phyloP scores from a whole-genome alignment of 108 stramenopile species.

The Skeletonema costatum region DNA sequence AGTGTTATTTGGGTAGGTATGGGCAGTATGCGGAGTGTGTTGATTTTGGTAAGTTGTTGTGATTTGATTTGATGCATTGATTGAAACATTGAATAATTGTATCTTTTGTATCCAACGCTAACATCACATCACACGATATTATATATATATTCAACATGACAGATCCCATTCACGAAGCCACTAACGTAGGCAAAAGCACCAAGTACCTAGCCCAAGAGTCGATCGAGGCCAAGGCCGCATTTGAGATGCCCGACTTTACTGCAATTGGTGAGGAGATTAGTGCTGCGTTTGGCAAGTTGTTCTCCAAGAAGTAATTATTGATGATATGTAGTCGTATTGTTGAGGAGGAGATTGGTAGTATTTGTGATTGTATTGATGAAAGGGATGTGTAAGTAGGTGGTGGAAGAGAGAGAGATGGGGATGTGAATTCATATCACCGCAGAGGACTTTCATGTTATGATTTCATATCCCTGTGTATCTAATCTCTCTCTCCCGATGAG shows the following conservation, averaged over 20 bases:
- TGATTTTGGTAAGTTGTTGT: conserved; percentile 18
- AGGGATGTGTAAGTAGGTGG: neutral
- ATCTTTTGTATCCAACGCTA: neutral
- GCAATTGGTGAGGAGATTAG: conserved; percentile 10
- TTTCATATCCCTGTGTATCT: too few relatives aligned
- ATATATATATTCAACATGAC: neutral
- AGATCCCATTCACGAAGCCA: conserved; percentile 18
- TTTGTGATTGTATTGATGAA: neutral
- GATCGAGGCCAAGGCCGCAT: neutral
- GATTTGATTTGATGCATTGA: neutral
- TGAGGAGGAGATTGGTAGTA: too few relatives aligned
- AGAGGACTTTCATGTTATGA: too few relatives aligned
- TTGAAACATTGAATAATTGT: too few relatives aligned
- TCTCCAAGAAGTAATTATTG: conserved; percentile 2
- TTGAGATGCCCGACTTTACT: conserved; percentile 18
- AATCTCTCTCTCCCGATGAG: too few relatives aligned
- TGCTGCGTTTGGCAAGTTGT: neutral
- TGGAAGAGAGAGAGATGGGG: neutral
- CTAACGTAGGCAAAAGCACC: neutral
- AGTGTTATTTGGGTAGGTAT: conserved; percentile 24
- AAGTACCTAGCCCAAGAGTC: neutral
- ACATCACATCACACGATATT: neutral
- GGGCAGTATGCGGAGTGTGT: conserved; percentile 12
- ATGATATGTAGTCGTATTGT: neutral
- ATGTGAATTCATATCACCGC: too few relatives aligned